Evolutionary conservation across 495 filamentous ascomycete species (phyloP).

Genomic region (Penicillium herquei): DNA sequence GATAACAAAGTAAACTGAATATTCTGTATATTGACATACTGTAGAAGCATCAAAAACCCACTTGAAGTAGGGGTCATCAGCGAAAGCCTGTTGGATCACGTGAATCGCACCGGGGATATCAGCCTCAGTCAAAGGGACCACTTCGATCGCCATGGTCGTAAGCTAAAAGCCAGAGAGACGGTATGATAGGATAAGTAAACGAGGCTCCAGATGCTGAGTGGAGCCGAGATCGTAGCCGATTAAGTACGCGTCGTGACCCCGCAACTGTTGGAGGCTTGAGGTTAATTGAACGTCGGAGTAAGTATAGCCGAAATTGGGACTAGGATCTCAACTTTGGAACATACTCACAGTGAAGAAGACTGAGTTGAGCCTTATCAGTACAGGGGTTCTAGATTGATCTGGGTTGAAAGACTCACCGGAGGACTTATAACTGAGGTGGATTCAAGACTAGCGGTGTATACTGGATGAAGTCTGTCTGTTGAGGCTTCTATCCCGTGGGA

Average conservation of each 20-base stretch:
- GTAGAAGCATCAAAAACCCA: conserved; percentile 58
- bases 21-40: conserved; percentile 28
- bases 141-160: conserved; percentile 46
- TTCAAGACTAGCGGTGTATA: too few relatives aligned
- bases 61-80: conserved; percentile 61
- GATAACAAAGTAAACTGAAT: too few relatives aligned
- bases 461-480: background rate
- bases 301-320: too few relatives aligned
- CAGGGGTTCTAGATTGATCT: too few relatives aligned
- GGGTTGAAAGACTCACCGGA: too few relatives aligned
- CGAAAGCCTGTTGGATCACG: conserved; percentile 56
- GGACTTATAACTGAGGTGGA: too few relatives aligned
- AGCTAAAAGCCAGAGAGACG: background rate
- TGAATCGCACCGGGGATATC: conserved; percentile 61
- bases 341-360: too few relatives aligned
- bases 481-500: background rate
- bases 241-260: background rate
- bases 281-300: too few relatives aligned
- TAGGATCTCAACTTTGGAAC: too few relatives aligned
- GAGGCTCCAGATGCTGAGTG: background rate
- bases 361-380: too few relatives aligned
- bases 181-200: too few relatives aligned
- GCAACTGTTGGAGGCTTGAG: background rate
- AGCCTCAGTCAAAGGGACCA: conserved; percentile 51
- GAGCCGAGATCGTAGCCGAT: background rate